phyloP scores from a whole-genome alignment of 208 protist species.

The Herpetomonas muscarum region DNA sequence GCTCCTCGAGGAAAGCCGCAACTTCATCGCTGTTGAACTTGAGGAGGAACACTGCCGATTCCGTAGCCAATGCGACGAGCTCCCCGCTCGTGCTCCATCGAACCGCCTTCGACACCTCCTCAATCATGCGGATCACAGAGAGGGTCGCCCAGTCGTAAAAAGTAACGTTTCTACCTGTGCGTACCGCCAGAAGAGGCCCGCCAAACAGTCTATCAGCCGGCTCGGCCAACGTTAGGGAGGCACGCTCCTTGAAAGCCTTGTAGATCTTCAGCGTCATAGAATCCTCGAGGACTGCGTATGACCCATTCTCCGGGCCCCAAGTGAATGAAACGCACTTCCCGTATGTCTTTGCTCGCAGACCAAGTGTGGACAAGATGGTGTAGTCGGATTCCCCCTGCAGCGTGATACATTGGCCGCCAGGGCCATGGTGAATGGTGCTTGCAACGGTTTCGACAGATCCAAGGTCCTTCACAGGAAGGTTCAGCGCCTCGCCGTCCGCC shows the following conservation, averaged over 20 bases:
- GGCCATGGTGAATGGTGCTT: conserved; percentile 88
- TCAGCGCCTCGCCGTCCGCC: conserved; percentile 67
- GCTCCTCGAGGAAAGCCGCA: conserved; percentile 51
- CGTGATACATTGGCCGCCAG: conserved; percentile 94
- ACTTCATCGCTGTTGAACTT: conserved; percentile 90
- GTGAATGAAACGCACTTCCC: conserved; percentile 96
- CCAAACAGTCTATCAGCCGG: conserved; percentile 77
- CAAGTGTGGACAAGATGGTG: conserved; percentile 97
- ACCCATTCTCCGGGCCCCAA: conserved; percentile 87
- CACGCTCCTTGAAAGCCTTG: conserved; percentile 96
- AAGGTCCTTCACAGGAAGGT: conserved; percentile 91
- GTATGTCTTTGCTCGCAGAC: conserved; percentile 95
- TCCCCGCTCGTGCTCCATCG: conserved; percentile 93
- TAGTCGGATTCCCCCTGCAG: conserved; percentile 97
- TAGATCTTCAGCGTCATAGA: conserved; percentile 91
- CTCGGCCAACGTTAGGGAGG: conserved; percentile 62
- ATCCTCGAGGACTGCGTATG: conserved; percentile 93
- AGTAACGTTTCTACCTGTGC: conserved; percentile 57
- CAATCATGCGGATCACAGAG: conserved; percentile 93
- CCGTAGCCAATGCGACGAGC: conserved; percentile 84
- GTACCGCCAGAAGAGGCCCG: conserved; percentile 90
- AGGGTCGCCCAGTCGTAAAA: conserved; percentile 98
- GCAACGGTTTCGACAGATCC: conserved; percentile 94
- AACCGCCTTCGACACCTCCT: conserved; percentile 87
- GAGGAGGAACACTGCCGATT: conserved; percentile 93